Evolutionary conservation across 1,284 basidiomycete genomes (phyloP).

Genomic region (Jaminaea rosea): DNA sequence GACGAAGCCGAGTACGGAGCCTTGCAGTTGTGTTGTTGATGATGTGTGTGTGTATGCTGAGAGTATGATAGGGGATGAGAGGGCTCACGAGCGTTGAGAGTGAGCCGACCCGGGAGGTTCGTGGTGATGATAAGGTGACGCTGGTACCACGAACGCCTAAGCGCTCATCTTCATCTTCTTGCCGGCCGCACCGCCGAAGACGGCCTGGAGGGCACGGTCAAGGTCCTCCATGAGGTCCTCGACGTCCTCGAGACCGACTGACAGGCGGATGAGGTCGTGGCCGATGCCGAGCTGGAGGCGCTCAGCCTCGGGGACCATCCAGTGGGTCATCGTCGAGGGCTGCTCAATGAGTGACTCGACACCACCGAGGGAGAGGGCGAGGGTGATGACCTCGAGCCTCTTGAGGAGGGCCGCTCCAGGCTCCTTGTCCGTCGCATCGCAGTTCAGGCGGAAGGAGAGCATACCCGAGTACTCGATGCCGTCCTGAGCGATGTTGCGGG

Average conservation of each 20-base stretch:
- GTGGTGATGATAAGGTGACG: no score
- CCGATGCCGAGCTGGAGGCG: slow-evolving; percentile 54
- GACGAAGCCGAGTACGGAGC: no score
- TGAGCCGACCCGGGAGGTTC: no score
- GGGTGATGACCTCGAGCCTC: slow-evolving; percentile 62
- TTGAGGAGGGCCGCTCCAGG: slow-evolving; percentile 66
- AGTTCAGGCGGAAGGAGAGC: slow-evolving; percentile 49
- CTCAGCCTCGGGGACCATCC: slow-evolving; percentile 62
- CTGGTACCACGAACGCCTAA: background rate
- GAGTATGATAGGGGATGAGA: no score
- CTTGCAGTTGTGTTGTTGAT: no score
- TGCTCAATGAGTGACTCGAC: slow-evolving; percentile 79
- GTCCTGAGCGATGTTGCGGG: no score
- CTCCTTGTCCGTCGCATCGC: slow-evolving; percentile 20
- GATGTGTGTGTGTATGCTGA: no score
- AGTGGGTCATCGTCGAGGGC: slow-evolving; percentile 49
- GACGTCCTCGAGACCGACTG: slow-evolving; percentile 78
- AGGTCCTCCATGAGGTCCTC: slow-evolving; percentile 73
- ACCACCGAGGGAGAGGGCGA: slow-evolving; percentile 84
- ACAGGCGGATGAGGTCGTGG: slow-evolving; percentile 69
- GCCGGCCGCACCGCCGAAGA: background rate
- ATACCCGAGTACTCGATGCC: slow-evolving; percentile 49
- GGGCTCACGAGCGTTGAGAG: no score
- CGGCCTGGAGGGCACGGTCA: slow-evolving; percentile 56
- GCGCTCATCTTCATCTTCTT: background rate